These are phyloP conservation scores for Apocynum venetum DNA, from an alignment of 257 asterid species.

Conservation along the genomic window DNA sequence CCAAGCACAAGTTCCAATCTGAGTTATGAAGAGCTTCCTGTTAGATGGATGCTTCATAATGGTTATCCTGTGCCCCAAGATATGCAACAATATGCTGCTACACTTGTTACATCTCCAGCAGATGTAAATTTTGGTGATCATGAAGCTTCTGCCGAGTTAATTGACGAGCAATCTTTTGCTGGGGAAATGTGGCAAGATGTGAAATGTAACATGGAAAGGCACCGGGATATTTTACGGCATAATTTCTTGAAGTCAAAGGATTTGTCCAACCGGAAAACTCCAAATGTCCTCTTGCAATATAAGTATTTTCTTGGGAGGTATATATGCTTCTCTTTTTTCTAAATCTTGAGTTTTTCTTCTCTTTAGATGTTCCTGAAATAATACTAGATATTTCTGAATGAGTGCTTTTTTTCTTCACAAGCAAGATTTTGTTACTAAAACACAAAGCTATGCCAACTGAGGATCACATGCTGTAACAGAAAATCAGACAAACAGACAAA, in stretches of 20 bases:
- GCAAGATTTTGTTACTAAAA: not conserved
- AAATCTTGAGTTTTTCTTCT: not conserved
- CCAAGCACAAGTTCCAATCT: constrained; percentile 47
- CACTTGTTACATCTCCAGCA: constrained; percentile 21
- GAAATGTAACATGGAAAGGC: constrained; percentile 47
- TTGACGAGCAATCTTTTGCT: constrained; percentile 51
- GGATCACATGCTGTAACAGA: not conserved
- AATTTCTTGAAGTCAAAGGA: constrained; percentile 62
- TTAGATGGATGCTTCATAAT: constrained; percentile 85
- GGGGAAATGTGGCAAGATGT: constrained; percentile 67
- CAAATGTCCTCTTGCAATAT: constrained; percentile 57
- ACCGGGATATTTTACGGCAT: constrained; percentile 43
- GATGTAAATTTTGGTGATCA: constrained; percentile 29
- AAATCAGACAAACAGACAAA: not conserved
- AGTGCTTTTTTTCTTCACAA: not conserved
- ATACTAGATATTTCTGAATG: not conserved
- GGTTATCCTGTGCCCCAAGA: constrained; percentile 72
- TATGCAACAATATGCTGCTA: constrained; percentile 44
- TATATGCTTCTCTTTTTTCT: not conserved
- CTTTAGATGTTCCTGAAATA: not conserved
- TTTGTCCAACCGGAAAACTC: constrained; percentile 73
- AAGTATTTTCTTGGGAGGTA: constrained; percentile 80
- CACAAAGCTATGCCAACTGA: not conserved
- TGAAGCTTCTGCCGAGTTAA: constrained; percentile 20
- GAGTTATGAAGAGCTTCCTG: constrained; percentile 69